A percentile compares a stretch with the other conserved stretches of the same genome.
Conservation (phyloP, 1,284 basidiomycete species). For the Pascua sp. region DNA sequence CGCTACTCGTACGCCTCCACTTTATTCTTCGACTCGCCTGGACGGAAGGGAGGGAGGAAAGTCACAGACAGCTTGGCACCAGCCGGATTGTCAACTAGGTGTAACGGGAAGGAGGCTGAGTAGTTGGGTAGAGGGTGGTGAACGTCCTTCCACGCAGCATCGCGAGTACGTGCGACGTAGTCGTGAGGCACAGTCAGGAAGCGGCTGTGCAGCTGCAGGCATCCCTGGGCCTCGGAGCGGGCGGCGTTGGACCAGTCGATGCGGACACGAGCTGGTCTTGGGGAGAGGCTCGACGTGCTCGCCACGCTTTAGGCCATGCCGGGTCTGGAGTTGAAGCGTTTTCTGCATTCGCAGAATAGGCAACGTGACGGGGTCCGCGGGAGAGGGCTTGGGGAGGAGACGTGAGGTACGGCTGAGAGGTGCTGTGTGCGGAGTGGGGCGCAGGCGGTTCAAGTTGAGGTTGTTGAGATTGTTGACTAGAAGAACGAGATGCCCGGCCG, state of each 20-base stretch:
- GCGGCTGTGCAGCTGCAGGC: no score
- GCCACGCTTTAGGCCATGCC: slow-evolving; percentile 77
- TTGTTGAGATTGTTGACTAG: no score
- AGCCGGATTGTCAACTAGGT: slow-evolving; percentile 23
- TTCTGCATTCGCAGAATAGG: no score
- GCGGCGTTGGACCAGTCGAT: slow-evolving; percentile 42
- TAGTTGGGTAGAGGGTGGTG: slow-evolving; percentile 59
- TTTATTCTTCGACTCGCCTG: slow-evolving; percentile 75
- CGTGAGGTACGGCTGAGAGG: no score
- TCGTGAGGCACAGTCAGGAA: slow-evolving; percentile 60
- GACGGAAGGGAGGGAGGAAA: slow-evolving; percentile 76
- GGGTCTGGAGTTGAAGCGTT: slow-evolving; percentile 64
- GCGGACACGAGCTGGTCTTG: no score
- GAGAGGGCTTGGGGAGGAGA: no score
- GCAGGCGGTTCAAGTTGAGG: no score
- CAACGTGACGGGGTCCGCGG: no score
- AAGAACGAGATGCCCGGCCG: no score
- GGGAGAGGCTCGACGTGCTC: slow-evolving; percentile 42
- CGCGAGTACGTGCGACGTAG: slow-evolving; percentile 64
- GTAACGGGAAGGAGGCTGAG: slow-evolving; percentile 51
- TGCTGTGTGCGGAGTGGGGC: no score
- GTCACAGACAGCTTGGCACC: slow-evolving; percentile 55
- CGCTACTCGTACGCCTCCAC: slow-evolving; percentile 81
- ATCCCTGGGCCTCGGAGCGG: no score
- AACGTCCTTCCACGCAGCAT: slow-evolving; percentile 56